Percentiles rank a stretch among this genome's conserved stretches.
Evolutionary conservation across 208 protist genomes (phyloP).

Genomic region (Trypanosoma conorhini): DNA sequence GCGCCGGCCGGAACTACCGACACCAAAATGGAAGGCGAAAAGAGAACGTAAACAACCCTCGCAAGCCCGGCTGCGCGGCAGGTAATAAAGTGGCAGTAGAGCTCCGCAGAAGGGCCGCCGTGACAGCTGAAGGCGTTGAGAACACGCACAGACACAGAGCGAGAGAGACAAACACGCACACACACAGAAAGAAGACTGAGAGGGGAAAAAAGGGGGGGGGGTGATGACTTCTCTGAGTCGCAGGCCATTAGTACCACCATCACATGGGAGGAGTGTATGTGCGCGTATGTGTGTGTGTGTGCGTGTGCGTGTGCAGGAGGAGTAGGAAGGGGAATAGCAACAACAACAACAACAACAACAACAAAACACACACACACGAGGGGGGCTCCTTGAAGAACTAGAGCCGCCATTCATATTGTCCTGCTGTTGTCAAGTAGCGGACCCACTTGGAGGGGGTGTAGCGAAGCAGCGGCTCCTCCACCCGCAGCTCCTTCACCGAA

Average conservation of each 20-base stretch:
- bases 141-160: neutral
- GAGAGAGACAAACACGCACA: neutral
- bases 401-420: constrained; percentile 96
- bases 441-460: constrained; percentile 98
- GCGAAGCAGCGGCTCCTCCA: constrained; percentile 59
- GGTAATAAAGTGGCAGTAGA: neutral
- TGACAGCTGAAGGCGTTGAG: neutral
- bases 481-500: constrained; percentile 95
- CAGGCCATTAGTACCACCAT: no score
- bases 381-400: constrained; percentile 39
- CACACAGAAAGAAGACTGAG: neutral
- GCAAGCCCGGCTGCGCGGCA: neutral
- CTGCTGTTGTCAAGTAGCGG: constrained; percentile 97
- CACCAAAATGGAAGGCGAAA: neutral
- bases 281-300: no score
- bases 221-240: neutral
- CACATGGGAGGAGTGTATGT: no score
- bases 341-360: no score
- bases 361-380: no score
- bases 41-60: neutral
- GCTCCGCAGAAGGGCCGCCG: no score
- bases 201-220: neutral
- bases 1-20: neutral
- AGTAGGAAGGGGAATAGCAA: constrained; percentile 11
- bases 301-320: neutral